phyloP scores from a whole-genome alignment of 2,329 filamentous ascomycete genomes.

The Endoconidiophora laricicola region DNA sequence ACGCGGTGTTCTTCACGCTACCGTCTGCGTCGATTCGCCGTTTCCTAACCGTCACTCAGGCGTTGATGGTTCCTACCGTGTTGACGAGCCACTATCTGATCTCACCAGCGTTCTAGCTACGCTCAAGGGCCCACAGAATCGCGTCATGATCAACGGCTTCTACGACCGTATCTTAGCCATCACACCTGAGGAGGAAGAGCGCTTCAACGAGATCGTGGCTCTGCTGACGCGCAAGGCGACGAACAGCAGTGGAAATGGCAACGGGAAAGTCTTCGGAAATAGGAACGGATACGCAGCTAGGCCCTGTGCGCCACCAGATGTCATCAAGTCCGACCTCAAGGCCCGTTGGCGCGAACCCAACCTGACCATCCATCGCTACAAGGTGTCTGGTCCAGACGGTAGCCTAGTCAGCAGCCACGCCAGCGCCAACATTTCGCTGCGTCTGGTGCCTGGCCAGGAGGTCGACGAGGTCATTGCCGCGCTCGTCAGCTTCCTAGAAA shows the following conservation, averaged over 20 bases:
- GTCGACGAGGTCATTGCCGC: constrained; percentile 56
- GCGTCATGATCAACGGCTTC: constrained; percentile 72
- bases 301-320: not conserved
- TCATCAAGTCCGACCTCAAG: constrained; percentile 69
- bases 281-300: no score
- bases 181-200: constrained; percentile 55
- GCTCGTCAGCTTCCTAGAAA: constrained; percentile 49
- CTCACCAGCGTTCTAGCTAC: constrained; percentile 68
- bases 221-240: constrained; percentile 42
- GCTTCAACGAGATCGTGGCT: constrained; percentile 71
- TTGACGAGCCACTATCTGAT: constrained; percentile 85
- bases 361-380: constrained; percentile 81
- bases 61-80: constrained; percentile 82
- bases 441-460: constrained; percentile 85
- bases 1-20: constrained; percentile 84
- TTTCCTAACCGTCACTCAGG: constrained; percentile 86
- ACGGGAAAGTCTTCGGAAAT: not conserved
- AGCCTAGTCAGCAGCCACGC: constrained; percentile 84
- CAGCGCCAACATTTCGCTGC: constrained; percentile 73
- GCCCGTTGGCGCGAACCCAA: constrained; percentile 91
- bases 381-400: constrained; percentile 80
- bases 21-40: constrained; percentile 69
- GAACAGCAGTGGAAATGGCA: not conserved
- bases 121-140: constrained; percentile 65
- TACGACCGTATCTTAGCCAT: constrained; percentile 70